These are phyloP conservation scores for Candida silvicultrix DNA, from an alignment of 805 yeast species.

Conservation along the genomic window DNA sequence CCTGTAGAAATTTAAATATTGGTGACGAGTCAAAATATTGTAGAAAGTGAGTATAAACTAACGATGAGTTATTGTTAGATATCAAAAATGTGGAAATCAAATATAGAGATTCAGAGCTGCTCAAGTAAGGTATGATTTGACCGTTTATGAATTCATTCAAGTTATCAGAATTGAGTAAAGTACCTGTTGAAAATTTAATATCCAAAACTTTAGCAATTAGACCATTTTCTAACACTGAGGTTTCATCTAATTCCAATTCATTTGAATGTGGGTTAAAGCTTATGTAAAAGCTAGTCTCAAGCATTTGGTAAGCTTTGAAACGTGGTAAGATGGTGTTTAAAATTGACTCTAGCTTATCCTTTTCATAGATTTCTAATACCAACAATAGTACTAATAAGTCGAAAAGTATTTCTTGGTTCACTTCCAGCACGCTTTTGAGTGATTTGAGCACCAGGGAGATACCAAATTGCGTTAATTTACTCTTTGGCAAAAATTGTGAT, in stretches of 20 bases:
- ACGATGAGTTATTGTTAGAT: conserved; percentile 3
- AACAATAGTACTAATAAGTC: conserved; percentile 28
- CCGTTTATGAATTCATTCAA: conserved; percentile 9
- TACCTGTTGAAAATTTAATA: conserved; percentile 8
- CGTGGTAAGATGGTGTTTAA: conserved; percentile 13
- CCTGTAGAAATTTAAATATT: conserved; percentile 15
- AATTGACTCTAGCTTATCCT: conserved; percentile 10
- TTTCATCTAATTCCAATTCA: conserved; percentile 17
- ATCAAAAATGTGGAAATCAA: conserved; percentile 7
- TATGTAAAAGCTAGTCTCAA: conserved; percentile 10
- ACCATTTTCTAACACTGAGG: conserved; percentile 3
- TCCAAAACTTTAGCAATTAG: conserved; percentile 9
- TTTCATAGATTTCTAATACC: conserved; percentile 31
- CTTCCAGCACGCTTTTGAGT: conserved; percentile 22
- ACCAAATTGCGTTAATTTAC: conserved; percentile 16
- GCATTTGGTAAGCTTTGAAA: conserved; percentile 14
- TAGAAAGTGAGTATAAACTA: conserved; percentile 12
- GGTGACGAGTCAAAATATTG: conserved; percentile 13
- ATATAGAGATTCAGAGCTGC: conserved; percentile 12
- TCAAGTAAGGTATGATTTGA: conserved; percentile 13
- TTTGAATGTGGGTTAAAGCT: conserved; percentile 4
- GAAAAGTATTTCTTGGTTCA: conserved; percentile 25
- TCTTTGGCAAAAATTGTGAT: conserved; percentile 9
- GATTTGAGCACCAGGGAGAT: conserved; percentile 20
- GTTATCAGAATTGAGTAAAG: conserved; percentile 7